Conservation (phyloP, 2,329 filamentous ascomycete species). For the Epichloe glyceriae region DNA sequence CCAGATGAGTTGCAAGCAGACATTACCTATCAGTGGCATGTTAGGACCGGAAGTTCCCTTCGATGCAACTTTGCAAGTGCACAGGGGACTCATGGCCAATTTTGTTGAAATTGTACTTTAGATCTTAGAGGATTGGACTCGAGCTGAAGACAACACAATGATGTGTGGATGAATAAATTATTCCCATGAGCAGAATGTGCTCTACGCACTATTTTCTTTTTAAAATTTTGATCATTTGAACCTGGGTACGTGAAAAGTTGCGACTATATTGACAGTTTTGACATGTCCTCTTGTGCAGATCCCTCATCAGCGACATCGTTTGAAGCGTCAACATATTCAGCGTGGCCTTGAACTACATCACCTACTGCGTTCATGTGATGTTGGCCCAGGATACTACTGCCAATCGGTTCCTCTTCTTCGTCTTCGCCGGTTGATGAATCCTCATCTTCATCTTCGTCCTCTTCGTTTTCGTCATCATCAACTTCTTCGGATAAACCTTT, state of each 20-base stretch:
- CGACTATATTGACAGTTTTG: slow-evolving; percentile 16
- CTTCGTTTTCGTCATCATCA: slow-evolving; percentile 17
- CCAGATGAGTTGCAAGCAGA: slow-evolving; percentile 9
- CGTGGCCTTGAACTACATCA: background rate
- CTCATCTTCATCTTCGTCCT: slow-evolving; percentile 8
- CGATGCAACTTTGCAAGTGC: background rate
- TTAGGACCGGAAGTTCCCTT: slow-evolving; percentile 18
- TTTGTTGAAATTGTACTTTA: slow-evolving; percentile 28
- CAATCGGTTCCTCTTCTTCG: slow-evolving; percentile 3
- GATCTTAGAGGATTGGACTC: slow-evolving; percentile 12
- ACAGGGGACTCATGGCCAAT: slow-evolving; percentile 13
- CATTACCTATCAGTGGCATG: slow-evolving; percentile 20
- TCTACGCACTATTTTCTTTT: background rate
- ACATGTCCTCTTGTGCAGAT: slow-evolving; percentile 16
- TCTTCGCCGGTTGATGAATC: background rate
- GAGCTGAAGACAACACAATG: background rate
- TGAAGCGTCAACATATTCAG: background rate
- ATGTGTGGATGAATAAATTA: slow-evolving; percentile 12
- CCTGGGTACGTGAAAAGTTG: slow-evolving; percentile 12
- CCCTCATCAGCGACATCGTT: background rate
- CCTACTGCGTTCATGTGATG: background rate
- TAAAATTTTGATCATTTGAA: background rate
- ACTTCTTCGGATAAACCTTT: slow-evolving; percentile 14
- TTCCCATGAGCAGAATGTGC: slow-evolving; percentile 1
- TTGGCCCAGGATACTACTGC: background rate